Conservation (phyloP, 1,139 yeast species). For the Pichiaceae sp. region DNA sequence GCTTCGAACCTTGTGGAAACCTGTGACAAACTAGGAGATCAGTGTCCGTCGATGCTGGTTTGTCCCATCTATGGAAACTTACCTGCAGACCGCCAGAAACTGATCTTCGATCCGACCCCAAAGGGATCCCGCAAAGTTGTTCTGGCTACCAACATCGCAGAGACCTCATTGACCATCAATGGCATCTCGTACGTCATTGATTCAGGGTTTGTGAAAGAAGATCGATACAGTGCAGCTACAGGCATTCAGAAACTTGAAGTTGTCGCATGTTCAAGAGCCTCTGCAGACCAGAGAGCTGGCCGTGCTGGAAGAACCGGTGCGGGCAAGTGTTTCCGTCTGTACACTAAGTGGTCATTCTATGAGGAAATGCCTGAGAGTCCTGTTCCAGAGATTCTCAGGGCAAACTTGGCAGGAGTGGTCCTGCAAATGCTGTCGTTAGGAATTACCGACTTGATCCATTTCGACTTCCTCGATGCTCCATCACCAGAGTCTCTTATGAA, state of each 20-base stretch:
- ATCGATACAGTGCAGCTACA: constrained; percentile 68
- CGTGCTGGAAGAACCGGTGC: constrained; percentile 97
- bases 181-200: constrained; percentile 87
- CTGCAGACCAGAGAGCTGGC: constrained; percentile 95
- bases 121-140: constrained; percentile 74
- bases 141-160: constrained; percentile 93
- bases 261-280: constrained; percentile 84
- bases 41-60: constrained; percentile 56
- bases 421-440: constrained; percentile 73
- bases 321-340: constrained; percentile 86
- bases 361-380: constrained; percentile 74
- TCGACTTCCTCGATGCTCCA: constrained; percentile 88
- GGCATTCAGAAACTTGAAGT: constrained; percentile 90
- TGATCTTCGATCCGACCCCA: constrained; percentile 86
- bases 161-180: constrained; percentile 90
- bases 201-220: constrained; percentile 88
- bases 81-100: constrained; percentile 75
- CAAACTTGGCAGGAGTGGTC: constrained; percentile 71
- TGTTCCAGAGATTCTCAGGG: constrained; percentile 81
- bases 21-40: constrained; percentile 50
- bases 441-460: constrained; percentile 68
- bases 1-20: constrained; percentile 67
- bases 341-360: constrained; percentile 77
- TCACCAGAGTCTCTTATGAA: constrained; percentile 62
- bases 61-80: constrained; percentile 91